phyloP scores from a whole-genome alignment of 768 basidiomycete species.

The Jaapia argillacea region DNA sequence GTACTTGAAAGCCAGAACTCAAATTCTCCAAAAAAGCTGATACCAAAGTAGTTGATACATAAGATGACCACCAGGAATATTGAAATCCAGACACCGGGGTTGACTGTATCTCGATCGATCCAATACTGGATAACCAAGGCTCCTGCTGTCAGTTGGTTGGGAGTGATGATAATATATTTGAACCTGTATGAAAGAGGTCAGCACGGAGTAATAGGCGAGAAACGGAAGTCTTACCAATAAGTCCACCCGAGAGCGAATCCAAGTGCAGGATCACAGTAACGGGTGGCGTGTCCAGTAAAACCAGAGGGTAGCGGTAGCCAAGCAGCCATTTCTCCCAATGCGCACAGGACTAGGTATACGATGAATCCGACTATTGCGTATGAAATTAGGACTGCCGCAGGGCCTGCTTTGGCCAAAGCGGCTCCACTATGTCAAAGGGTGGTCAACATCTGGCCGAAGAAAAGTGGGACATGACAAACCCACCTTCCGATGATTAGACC shows the following conservation, averaged over 20 bases:
- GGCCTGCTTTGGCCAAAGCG: neutral
- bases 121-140: constrained; percentile 38
- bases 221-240: constrained; percentile 39
- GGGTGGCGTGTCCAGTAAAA: constrained; percentile 45
- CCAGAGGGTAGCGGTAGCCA: constrained; percentile 52
- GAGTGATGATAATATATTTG: constrained; percentile 47
- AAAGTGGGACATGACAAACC: neutral
- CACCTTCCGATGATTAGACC: constrained; percentile 38
- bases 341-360: constrained; percentile 38
- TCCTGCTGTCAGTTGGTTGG: constrained; percentile 21
- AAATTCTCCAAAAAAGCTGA: constrained; percentile 62
- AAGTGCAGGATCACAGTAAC: constrained; percentile 58
- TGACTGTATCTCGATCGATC: constrained; percentile 22
- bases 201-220: neutral
- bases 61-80: constrained; percentile 1
- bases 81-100: neutral
- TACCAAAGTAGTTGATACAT: constrained; percentile 21
- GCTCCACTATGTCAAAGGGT: neutral
- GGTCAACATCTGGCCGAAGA: neutral
- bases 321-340: constrained; percentile 27
- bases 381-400: constrained; percentile 1
- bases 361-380: constrained; percentile 1
- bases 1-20: constrained; percentile 38
- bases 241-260: constrained; percentile 62
- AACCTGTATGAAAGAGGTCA: neutral